Conservation (phyloP, 2,329 filamentous ascomycete species). For the Meredithiella fracta region DNA sequence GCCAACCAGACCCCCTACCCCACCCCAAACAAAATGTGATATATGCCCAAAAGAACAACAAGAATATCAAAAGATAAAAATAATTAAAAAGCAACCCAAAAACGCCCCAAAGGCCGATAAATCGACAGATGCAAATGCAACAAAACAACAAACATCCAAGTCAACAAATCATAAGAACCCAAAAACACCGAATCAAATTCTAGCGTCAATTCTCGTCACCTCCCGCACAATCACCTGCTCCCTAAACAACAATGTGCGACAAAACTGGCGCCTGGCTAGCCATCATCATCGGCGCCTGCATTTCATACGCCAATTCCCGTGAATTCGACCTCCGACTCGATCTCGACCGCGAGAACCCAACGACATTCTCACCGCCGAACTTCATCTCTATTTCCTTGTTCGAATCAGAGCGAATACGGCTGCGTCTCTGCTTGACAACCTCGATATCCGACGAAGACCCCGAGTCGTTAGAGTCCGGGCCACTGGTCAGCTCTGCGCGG, state of each 20-base stretch:
- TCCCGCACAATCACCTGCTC: not conserved
- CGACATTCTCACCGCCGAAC: not conserved
- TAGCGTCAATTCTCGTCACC: not conserved
- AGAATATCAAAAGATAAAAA: not conserved
- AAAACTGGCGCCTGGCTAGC: conserved; percentile 8
- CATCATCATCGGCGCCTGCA: conserved; percentile 12
- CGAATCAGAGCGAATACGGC: conserved; percentile 9
- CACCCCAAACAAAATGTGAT: conserved; percentile 15
- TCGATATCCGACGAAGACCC: conserved; percentile 13
- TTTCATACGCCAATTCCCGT: conserved; percentile 4
- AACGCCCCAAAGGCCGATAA: not conserved
- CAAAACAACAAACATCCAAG: conserved; percentile 7
- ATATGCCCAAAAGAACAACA: conserved; percentile 14
- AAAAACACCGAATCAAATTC: not conserved
- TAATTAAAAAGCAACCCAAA: not conserved
- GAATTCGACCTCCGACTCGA: not conserved
- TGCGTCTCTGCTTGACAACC: conserved; percentile 8
- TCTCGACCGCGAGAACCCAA: conserved; percentile 1
- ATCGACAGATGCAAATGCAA: conserved; percentile 4
- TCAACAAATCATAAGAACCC: not conserved
- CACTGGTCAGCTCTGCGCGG: conserved; percentile 9
- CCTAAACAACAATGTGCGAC: conserved; percentile 11
- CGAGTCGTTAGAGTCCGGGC: conserved; percentile 8
- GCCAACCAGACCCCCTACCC: not conserved
- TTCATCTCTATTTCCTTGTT: conserved; percentile 7